These are phyloP conservation scores for Fermentozyma sake DNA, from an alignment of 1,139 yeast genomes.

Conservation along the genomic window DNA sequence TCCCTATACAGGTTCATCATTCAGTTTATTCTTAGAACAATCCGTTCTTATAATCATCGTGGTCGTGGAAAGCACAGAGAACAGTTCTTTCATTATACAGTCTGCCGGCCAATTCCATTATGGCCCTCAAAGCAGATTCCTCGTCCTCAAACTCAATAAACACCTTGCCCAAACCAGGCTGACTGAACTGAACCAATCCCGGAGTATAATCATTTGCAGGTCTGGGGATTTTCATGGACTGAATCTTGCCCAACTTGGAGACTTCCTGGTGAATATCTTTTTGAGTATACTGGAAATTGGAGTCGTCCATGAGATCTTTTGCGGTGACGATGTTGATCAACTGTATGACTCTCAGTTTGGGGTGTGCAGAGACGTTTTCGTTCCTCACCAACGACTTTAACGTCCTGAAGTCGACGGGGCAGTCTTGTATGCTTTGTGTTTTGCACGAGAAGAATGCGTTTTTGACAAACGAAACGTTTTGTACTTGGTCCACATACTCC, in stretches of 20 bases:
- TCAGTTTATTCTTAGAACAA: slow-evolving; percentile 12
- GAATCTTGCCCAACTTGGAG: slow-evolving; percentile 48
- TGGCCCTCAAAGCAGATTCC: slow-evolving; percentile 53
- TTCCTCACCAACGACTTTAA: slow-evolving; percentile 31
- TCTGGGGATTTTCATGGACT: slow-evolving; percentile 58
- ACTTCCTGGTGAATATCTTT: slow-evolving; percentile 54
- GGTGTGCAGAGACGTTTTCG: slow-evolving; percentile 32
- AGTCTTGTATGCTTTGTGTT: slow-evolving; percentile 36
- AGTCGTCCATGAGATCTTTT: slow-evolving; percentile 55
- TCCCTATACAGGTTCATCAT: neutral
- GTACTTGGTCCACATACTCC: slow-evolving; percentile 12
- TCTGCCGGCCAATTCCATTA: slow-evolving; percentile 62
- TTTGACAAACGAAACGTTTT: slow-evolving; percentile 14
- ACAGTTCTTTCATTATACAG: slow-evolving; percentile 68
- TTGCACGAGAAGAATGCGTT: slow-evolving; percentile 32
- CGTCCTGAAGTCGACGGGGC: slow-evolving; percentile 28
- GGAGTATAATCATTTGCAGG: slow-evolving; percentile 52
- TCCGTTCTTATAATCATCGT: slow-evolving; percentile 46
- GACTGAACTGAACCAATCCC: slow-evolving; percentile 39
- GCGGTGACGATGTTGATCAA: slow-evolving; percentile 63
- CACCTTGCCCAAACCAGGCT: slow-evolving; percentile 67
- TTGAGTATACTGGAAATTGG: slow-evolving; percentile 44
- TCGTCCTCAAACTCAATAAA: slow-evolving; percentile 59
- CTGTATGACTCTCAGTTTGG: slow-evolving; percentile 55
- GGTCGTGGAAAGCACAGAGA: slow-evolving; percentile 60